A percentile compares a stretch with the other conserved stretches of the same genome.
These are phyloP conservation scores for Naematelia encephala DNA, from an alignment of 768 basidiomycete species.

Conservation along the genomic window DNA sequence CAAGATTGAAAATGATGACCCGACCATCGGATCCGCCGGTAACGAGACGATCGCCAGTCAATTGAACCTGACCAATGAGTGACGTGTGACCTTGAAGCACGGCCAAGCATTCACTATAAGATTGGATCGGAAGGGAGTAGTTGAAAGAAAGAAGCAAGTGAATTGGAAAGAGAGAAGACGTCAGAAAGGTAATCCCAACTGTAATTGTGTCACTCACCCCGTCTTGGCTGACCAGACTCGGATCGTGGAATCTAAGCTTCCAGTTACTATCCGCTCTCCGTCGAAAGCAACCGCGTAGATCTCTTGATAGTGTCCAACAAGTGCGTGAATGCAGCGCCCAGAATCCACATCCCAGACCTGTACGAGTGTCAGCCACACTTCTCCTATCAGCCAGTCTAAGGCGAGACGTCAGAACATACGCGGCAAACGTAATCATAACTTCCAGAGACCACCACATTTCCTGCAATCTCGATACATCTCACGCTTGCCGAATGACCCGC, in stretches of 20 bases:
- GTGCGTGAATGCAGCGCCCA: constrained; percentile 76
- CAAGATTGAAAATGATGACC: constrained; percentile 66
- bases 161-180: background rate
- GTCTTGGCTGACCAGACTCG: constrained; percentile 82
- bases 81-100: constrained; percentile 87
- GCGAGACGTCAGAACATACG: constrained; percentile 53
- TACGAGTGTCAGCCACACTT: background rate
- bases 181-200: constrained; percentile 44
- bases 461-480: constrained; percentile 81
- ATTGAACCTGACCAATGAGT: constrained; percentile 84
- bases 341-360: constrained; percentile 89
- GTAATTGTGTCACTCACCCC: constrained; percentile 61
- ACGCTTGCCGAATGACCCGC: constrained; percentile 78
- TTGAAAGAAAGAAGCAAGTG: too few relatives aligned
- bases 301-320: constrained; percentile 79
- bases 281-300: constrained; percentile 91
- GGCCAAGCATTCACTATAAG: constrained; percentile 68
- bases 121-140: too few relatives aligned
- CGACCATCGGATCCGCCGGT: constrained; percentile 88
- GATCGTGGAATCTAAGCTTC: constrained; percentile 89
- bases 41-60: constrained; percentile 62
- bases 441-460: constrained; percentile 78
- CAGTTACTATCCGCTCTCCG: constrained; percentile 74
- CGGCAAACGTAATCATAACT: constrained; percentile 88
- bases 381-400: background rate